phyloP scores from a whole-genome alignment of 2,329 filamentous ascomycete species.

The Paecilomyces sp. region DNA sequence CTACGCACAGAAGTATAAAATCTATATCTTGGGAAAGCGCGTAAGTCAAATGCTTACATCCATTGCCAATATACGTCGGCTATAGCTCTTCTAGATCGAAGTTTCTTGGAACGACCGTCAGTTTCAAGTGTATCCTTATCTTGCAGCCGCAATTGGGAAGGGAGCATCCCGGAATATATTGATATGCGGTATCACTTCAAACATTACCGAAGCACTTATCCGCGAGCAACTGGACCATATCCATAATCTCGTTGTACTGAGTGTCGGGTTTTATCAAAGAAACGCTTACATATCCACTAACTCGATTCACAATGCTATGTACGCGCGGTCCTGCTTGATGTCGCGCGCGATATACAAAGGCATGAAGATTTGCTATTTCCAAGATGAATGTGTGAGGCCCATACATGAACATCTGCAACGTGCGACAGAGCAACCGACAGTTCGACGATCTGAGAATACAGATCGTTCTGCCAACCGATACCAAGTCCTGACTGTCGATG shows the following conservation, averaged over 20 bases:
- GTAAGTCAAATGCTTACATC: constrained; percentile 39
- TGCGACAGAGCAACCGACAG: constrained; percentile 19
- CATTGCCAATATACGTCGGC: neutral
- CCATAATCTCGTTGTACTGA: constrained; percentile 66
- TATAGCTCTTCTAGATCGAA: constrained; percentile 47
- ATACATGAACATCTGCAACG: constrained; percentile 32
- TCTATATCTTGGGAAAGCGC: constrained; percentile 62
- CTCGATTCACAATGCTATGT: constrained; percentile 67
- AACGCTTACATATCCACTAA: constrained; percentile 68
- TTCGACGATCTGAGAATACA: constrained; percentile 24
- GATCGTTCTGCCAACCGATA: constrained; percentile 53
- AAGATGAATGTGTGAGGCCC: constrained; percentile 64
- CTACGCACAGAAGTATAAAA: constrained; percentile 56
- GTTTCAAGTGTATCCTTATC: constrained; percentile 56
- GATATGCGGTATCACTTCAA: constrained; percentile 52
- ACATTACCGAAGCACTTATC: constrained; percentile 57
- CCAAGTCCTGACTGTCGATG: constrained; percentile 50
- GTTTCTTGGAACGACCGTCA: constrained; percentile 66
- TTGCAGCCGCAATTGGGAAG: constrained; percentile 55
- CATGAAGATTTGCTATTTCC: constrained; percentile 61
- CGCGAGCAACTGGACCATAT: constrained; percentile 75
- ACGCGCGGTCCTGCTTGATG: constrained; percentile 73
- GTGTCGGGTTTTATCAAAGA: constrained; percentile 51
- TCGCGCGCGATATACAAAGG: constrained; percentile 59
- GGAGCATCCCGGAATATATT: constrained; percentile 71